phyloP scores from a whole-genome alignment of 257 asterid genomes.

The Salvia rosmarinus region DNA sequence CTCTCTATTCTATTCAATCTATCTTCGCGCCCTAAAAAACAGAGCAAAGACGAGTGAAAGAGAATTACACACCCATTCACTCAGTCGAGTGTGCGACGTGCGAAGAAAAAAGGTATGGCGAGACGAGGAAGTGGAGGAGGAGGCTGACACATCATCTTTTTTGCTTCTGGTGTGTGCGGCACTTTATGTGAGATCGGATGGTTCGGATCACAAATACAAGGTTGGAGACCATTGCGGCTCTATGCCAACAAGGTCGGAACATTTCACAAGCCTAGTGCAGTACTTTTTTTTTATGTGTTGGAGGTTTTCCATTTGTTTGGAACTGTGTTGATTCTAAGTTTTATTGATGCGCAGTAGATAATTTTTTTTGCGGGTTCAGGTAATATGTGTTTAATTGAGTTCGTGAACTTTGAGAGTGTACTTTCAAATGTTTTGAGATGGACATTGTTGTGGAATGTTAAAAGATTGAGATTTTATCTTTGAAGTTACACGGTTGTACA shows the following conservation, averaged over 20 bases:
- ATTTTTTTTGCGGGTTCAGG: background rate
- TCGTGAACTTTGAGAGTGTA: background rate
- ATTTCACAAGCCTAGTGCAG: slow-evolving; percentile 73
- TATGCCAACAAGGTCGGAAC: slow-evolving; percentile 93
- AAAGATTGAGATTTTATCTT: background rate
- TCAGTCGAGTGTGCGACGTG: slow-evolving; percentile 28
- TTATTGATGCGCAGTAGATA: background rate
- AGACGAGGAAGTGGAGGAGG: slow-evolving; percentile 29
- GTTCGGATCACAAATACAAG: slow-evolving; percentile 77
- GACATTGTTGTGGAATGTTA: slow-evolving; percentile 17
- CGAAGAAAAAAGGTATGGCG: slow-evolving; percentile 29
- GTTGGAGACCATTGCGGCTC: slow-evolving; percentile 73
- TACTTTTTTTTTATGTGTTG: background rate
- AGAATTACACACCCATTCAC: background rate
- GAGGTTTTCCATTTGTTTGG: background rate
- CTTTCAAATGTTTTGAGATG: background rate
- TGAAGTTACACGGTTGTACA: background rate
- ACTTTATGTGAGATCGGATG: slow-evolving; percentile 55
- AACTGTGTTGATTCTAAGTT: background rate
- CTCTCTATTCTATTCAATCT: no score
- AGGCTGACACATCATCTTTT: slow-evolving; percentile 39
- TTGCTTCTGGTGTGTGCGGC: slow-evolving; percentile 39
- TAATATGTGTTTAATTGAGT: background rate
- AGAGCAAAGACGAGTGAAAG: no score
- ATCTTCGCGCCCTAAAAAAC: no score